phyloP scores from a whole-genome alignment of 495 filamentous ascomycete species.

The Annulohypoxylon maeteangense region DNA sequence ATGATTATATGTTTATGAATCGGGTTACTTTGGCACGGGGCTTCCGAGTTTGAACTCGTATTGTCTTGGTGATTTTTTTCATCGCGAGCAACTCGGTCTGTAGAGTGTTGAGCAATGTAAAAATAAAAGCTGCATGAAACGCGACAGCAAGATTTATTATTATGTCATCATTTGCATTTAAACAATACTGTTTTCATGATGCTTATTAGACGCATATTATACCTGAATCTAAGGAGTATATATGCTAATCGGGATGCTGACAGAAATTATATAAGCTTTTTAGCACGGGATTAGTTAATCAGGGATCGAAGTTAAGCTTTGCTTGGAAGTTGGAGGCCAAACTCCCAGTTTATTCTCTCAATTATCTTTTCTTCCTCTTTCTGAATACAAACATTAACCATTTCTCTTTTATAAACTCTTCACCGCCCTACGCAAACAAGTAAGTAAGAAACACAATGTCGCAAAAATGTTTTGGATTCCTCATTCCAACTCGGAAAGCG shows the following conservation, averaged over 20 bases:
- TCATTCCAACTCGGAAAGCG: not conserved
- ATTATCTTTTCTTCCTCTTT: not conserved
- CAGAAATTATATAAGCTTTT: not conserved
- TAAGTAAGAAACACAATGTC: not conserved
- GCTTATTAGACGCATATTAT: not conserved
- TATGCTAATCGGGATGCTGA: not conserved
- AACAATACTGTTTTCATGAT: not conserved
- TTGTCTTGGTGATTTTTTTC: not conserved
- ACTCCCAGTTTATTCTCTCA: not conserved
- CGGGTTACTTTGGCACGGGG: not conserved
- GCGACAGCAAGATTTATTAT: not conserved
- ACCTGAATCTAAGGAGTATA: not conserved
- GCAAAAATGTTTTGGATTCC: not conserved
- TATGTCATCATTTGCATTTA: not conserved
- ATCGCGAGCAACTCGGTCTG: not conserved
- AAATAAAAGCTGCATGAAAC: not conserved
- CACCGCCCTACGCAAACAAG: not conserved
- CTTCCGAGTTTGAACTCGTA: not conserved
- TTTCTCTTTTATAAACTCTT: not conserved
- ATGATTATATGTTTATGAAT: not conserved
- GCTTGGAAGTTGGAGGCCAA: not conserved
- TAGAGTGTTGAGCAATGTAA: not conserved
- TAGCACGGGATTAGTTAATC: not conserved
- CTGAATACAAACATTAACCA: too few species aligned
- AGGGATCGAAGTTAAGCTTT: not conserved